Percentiles rank a stretch among this genome's conserved stretches.
These are phyloP conservation scores for Sechiopsis laciniata DNA, from an alignment of 306 rosid genomes.

Conservation along the genomic window DNA sequence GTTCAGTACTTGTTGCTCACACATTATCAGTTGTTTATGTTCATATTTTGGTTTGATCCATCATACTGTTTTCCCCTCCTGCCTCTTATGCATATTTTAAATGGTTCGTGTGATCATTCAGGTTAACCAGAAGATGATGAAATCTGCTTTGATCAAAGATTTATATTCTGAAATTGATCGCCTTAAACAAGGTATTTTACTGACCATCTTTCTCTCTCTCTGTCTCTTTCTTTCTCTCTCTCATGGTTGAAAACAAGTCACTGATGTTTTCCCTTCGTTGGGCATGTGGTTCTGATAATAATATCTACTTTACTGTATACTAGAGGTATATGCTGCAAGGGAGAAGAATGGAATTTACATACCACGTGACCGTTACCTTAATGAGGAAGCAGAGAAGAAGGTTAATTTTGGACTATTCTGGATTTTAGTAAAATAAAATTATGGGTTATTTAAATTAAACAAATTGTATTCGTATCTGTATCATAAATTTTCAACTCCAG, in stretches of 20 bases:
- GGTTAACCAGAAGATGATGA: slow-evolving; percentile 99
- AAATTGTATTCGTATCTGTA: slow-evolving; percentile 18
- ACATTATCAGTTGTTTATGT: slow-evolving; percentile 2
- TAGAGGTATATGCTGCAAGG: slow-evolving; percentile 98
- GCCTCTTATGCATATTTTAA: slow-evolving; percentile 20
- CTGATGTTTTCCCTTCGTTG: not conserved
- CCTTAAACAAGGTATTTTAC: slow-evolving; percentile 77
- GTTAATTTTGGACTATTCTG: slow-evolving; percentile 28
- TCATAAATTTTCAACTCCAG: slow-evolving; percentile 32
- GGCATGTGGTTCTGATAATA: slow-evolving; percentile 18
- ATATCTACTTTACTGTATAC: slow-evolving; percentile 3
- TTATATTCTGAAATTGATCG: slow-evolving; percentile 91
- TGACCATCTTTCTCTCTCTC: not conserved
- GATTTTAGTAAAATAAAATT: too few relatives aligned
- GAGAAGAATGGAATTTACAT: slow-evolving; percentile 98
- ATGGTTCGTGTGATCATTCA: slow-evolving; percentile 37
- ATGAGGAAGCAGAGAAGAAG: slow-evolving; percentile 97
- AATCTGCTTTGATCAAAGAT: slow-evolving; percentile 95
- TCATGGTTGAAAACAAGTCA: not conserved
- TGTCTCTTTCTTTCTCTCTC: not conserved
- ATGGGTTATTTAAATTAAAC: slow-evolving; percentile 2
- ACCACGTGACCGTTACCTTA: slow-evolving; percentile 97
- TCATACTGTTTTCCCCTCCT: not conserved
- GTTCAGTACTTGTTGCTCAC: slow-evolving; percentile 39
- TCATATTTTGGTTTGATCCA: slow-evolving; percentile 9